Base-by-base conservation (phyloP, 2,329 filamentous ascomycete species). In the Aspergillus nomiae region DNA sequence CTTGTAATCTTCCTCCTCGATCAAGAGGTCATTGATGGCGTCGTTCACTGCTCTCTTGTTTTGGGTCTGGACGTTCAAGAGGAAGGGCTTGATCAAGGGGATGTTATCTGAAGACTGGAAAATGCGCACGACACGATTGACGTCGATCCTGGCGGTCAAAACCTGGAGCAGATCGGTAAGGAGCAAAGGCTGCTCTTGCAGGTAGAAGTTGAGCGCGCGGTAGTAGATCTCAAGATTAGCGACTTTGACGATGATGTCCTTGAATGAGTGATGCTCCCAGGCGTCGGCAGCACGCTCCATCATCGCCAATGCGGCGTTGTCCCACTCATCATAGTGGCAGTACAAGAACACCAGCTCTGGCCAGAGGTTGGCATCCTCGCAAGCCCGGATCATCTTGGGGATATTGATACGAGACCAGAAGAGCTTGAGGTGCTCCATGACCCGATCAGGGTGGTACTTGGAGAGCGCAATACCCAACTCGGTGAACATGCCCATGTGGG, bases 221-320 rank as follows among this genome's bases (percentile, higher is more conserved):
- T 99, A 99, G 84, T 98, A 99, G 73, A 99, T 99, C 81, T 99
- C 96, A 74, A 99, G 82, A 82, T 99, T 99, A 74, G 94, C 92
- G 69, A 97, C 94, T 87, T 99, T 99, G 81, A 97, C 89, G 62
- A 97, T 86, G 58, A 96, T 98, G 76, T 99, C 96, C 86, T 99
- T 99, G 89, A 99, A 99, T 56, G 96, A 95, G 78, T 97, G 93
- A 82, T 99, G 95, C 79, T 99, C 96, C 95, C 95, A 99, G 1
- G 95, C 94, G 83, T 98, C 96, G 69, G 96, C 90, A 14, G 95
- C 92, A 70, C 93, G 92, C 84, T 99, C 95, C 87, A 99, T 99
- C 83, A 99, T 97, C 21, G 95, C 92, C 60, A 99, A 86, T 55
- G 94, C 93, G 51, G 95, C 95, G 74, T 99, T 98, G 80, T 99